phyloP scores from a whole-genome alignment of 164 flowering plant genomes.

The Macadamia tetraphylla region DNA sequence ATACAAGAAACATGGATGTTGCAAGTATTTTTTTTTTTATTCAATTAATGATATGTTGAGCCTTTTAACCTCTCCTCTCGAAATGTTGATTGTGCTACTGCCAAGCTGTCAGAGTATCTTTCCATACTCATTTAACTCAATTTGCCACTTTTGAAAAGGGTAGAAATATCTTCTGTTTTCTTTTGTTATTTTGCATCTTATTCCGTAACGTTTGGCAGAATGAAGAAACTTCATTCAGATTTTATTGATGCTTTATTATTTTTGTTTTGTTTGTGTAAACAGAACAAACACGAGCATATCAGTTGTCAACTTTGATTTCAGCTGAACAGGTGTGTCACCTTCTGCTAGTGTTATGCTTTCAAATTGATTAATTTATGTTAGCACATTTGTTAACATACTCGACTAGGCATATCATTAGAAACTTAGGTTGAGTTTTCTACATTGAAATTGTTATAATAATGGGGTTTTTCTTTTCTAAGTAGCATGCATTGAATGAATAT shows the following conservation, averaged over 20 bases:
- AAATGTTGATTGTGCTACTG: too few relatives aligned
- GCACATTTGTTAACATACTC: neutral
- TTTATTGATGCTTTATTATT: slow-evolving; percentile 4
- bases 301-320: slow-evolving; percentile 32
- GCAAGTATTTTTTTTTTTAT: too few relatives aligned
- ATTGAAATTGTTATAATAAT: neutral
- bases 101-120: too few relatives aligned
- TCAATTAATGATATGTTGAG: too few relatives aligned
- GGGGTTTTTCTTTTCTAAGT: neutral
- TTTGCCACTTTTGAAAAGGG: neutral
- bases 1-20: too few relatives aligned
- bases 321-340: slow-evolving; percentile 48
- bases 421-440: neutral
- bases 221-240: slow-evolving; percentile 1
- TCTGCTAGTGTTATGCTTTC: neutral
- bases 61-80: too few relatives aligned
- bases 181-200: neutral
- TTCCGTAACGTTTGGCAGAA: neutral
- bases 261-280: slow-evolving; percentile 15
- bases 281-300: slow-evolving; percentile 41
- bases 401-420: neutral
- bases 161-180: neutral
- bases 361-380: neutral
- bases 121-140: neutral
- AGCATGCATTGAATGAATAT: neutral